Base-by-base conservation (phyloP, 176 grass and related monocot genomes). In the Olyra latifolia region DNA sequence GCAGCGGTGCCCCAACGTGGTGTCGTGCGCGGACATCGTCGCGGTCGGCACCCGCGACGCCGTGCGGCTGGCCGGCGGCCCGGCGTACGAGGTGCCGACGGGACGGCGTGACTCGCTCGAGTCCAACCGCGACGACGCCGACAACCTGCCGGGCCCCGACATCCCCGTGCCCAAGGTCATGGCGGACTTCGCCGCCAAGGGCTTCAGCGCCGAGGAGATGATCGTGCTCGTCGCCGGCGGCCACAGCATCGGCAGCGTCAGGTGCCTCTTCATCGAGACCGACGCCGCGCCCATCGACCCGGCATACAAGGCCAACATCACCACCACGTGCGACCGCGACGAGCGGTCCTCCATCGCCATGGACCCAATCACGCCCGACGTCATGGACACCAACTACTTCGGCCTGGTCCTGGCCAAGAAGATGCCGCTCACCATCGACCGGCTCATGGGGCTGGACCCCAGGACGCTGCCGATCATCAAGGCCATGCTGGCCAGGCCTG, bases 1-100 rank as follows among this genome's bases (percentile, higher is more conserved):
- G 88, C 57, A 83, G 39, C 15, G 20, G 80, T 96, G 93, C 90
- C 87, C 87, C 0, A 42, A 48, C 8, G 58, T 66, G 43, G 90
- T 96, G 69, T 96, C 90, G 42, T 96, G 93, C 53, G 93, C 93
- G 14, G 93, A 96, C 87, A 82, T 96, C 79, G 7, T 96, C 11
- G 38, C 72, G 0, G 64, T 82, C 8, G 29, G 79, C 64, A 35
- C 82, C 4, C 76, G 90, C 19, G 90, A 93, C 16, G 72, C 45
- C 15, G 75, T 88, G 16, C 22, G 16, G 7, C 22, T 93, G 20
- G 10, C 90, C 48, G 93, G 90, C 42, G 75, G 90, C 3, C 93
- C 78, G 14, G 15, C 1, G 5, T 93, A 86, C 67, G 20, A 39
- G 41, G 77, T 96, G 19, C 30, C 64, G 20, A 76, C 54, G 6